phyloP scores from a whole-genome alignment of 352 stramenopile species.

The Pythium volutum region DNA sequence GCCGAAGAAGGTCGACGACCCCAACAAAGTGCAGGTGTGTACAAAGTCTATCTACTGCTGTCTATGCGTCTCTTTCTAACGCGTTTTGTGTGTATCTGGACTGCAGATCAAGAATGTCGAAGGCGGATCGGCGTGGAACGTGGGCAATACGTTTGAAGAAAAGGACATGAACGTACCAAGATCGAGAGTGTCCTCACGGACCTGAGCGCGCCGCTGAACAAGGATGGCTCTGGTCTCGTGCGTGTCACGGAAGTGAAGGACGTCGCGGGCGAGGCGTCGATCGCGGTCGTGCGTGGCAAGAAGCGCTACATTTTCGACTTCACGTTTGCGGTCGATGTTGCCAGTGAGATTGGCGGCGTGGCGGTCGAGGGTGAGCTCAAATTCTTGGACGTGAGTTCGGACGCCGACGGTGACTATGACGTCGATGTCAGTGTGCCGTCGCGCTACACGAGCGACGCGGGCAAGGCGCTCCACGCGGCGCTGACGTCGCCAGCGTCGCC shows the following conservation, averaged over 20 bases:
- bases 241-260: constrained; percentile 68
- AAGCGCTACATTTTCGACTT: constrained; percentile 93
- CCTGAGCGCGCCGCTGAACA: constrained; percentile 37
- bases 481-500: constrained; percentile 48
- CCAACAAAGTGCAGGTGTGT: constrained; percentile 52
- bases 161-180: constrained; percentile 83
- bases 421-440: constrained; percentile 63
- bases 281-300: constrained; percentile 89
- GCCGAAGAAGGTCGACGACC: constrained; percentile 79
- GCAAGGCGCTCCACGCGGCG: constrained; percentile 67
- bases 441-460: constrained; percentile 62
- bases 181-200: constrained; percentile 57
- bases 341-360: constrained; percentile 11
- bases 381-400: constrained; percentile 83
- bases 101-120: constrained; percentile 76
- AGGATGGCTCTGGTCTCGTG: constrained; percentile 37
- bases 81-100: background rate
- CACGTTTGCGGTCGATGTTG: constrained; percentile 43
- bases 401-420: constrained; percentile 68
- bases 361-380: constrained; percentile 50
- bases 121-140: constrained; percentile 91
- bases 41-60: background rate
- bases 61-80: background rate
- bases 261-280: constrained; percentile 91
- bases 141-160: constrained; percentile 93